Conservation (phyloP, 116 monocot genomes). For the Papilionanthe hybrid region DNA sequence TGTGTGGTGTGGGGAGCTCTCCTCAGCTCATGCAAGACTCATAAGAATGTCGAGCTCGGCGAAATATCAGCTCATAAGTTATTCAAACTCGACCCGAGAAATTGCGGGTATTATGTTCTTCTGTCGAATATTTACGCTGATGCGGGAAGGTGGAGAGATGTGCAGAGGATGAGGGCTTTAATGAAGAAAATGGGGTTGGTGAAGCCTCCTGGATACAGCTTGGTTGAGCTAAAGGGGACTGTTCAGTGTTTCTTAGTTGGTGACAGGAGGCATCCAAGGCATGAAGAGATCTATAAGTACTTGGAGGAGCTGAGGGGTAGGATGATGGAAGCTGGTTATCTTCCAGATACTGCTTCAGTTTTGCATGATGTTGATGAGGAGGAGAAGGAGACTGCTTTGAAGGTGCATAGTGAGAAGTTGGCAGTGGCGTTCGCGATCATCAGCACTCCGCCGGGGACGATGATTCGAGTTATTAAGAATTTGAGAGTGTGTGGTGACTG, state of each 20-base stretch:
- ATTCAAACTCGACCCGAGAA: conserved; percentile 71
- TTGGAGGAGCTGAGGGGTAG: conserved; percentile 47
- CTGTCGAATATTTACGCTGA: conserved; percentile 86
- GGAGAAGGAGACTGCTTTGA: conserved; percentile 65
- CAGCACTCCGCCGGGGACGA: conserved; percentile 48
- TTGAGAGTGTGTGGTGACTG: conserved; percentile 79
- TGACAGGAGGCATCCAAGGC: conserved; percentile 50
- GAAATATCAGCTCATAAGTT: conserved; percentile 61
- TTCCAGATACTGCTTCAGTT: conserved; percentile 71
- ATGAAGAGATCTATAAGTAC: conserved; percentile 59
- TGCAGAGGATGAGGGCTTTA: conserved; percentile 48
- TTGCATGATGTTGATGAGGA: conserved; percentile 80
- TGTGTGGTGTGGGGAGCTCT: conserved; percentile 73
- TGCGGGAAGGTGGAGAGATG: conserved; percentile 76
- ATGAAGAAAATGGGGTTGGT: conserved; percentile 49
- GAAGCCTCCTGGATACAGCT: conserved; percentile 78
- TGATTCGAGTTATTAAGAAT: conserved; percentile 72
- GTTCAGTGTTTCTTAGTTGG: conserved; percentile 69
- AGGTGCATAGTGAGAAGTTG: conserved; percentile 80
- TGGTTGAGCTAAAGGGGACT: conserved; percentile 68
- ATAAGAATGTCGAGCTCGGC: conserved; percentile 75
- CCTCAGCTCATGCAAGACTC: conserved; percentile 64
- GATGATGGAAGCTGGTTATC: conserved; percentile 65
- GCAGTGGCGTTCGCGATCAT: conserved; percentile 71
- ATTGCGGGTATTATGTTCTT: conserved; percentile 75